phyloP scores from a whole-genome alignment of 2,329 filamentous ascomycete species.

The Zymoseptoria passerinii region DNA sequence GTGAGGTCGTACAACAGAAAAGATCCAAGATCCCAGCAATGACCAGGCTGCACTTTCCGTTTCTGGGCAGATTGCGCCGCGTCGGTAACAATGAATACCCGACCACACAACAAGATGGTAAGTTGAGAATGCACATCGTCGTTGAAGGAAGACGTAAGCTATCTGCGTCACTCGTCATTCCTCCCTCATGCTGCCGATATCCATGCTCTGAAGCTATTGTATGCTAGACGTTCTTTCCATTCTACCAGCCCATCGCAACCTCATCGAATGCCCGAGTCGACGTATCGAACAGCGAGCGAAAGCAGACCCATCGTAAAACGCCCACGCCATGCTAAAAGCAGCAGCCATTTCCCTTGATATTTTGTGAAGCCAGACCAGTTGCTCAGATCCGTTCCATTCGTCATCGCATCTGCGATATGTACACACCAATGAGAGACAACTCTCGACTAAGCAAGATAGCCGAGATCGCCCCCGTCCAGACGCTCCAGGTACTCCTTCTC shows the following conservation, averaged over 20 bases:
- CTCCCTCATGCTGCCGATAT: background rate
- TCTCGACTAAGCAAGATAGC: conserved; percentile 68
- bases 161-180: background rate
- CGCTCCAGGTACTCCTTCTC: conserved; percentile 99
- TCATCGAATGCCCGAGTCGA: background rate
- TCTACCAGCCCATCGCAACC: background rate
- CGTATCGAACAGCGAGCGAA: background rate
- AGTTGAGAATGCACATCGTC: background rate
- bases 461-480: conserved; percentile 85
- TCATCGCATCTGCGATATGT: conserved; percentile 1
- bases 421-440: background rate
- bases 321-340: conserved; percentile 25
- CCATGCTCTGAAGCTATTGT: background rate
- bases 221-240: background rate
- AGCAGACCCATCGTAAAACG: conserved; percentile 11
- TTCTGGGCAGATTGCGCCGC: too few species aligned
- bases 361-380: background rate
- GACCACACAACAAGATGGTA: too few species aligned
- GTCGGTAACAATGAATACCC: too few species aligned
- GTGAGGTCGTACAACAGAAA: too few species aligned
- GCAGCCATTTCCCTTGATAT: conserved; percentile 1
- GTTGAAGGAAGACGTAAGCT: background rate
- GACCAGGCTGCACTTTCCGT: too few species aligned
- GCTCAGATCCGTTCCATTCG: background rate
- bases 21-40: too few species aligned